Evolutionary conservation across 75 land plant species (phyloP), one percentile per base, ranked within the genome.

Genomic region (Pinus taeda): DNA sequence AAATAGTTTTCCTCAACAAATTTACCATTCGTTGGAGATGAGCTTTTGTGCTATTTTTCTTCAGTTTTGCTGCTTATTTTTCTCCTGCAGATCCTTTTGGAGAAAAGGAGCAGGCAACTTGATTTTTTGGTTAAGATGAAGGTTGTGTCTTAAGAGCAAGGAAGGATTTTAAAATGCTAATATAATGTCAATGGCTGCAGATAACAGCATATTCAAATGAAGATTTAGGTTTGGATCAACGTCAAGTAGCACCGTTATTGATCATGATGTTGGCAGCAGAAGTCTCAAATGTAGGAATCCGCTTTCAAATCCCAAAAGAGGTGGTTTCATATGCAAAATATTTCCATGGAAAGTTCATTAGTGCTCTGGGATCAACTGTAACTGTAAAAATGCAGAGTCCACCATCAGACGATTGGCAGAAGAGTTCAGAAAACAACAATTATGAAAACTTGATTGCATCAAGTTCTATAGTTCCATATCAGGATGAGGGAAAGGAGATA

Each of bases 251-350:
- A 58, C 88, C 88, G 29, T 64, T 83, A 37, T 60, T 90, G 78
- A 86, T 87, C 12, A 60, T 93, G 49, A 71, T 86, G 60, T 71
- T 93, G 56, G 82, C 89, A 60, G 84, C 82, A 66, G 79, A 78
- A 57, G 61, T 77, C 9, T 78, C 85, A 75, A 29, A 65, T 49
- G 77, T 84, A 24, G 73, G 76, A 29, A 55, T 58, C 58, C 37
- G 39, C 58, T 77, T 75, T 42, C 60, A 76, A 12, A 79, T 86
- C 20, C 95, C 89, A 5, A 53, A 87, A 6, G 59, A 55, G 70
- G 56, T 86, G 60, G 82, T 84, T 79, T 81, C 84, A 21, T 88
- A 86, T 80, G 85, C 91, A 64, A 76, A 76, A 61, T 77, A 83
- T 78, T 65, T 86, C 55, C 73, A 79, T 24, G 80, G 85, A 60